Evolutionary conservation across 305 asterid genomes (phyloP).

Genomic region (Fraxinus ornus): DNA sequence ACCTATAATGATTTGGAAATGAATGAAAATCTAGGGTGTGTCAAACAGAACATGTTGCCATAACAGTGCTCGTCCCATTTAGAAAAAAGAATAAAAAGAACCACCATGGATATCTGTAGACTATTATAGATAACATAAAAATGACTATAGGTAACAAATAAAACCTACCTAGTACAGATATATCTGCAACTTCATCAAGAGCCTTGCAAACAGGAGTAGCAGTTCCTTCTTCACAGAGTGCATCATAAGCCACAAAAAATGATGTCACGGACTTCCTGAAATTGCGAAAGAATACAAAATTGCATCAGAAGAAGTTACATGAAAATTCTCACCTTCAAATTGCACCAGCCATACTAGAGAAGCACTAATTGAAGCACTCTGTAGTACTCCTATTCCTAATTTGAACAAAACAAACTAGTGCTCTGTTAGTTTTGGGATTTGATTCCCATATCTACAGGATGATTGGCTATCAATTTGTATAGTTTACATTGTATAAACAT

Average conservation of each 20-base stretch:
- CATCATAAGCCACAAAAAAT: conserved; percentile 91
- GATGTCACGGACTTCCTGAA: conserved; percentile 91
- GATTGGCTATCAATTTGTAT: not conserved
- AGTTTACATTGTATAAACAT: not conserved
- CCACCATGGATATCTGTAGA: not conserved
- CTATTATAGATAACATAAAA: not conserved
- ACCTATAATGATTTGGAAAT: conserved; percentile 5
- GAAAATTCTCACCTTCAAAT: not conserved
- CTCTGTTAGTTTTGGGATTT: not conserved
- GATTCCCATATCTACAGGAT: not conserved
- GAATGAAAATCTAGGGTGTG: conserved; percentile 17
- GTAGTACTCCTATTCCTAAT: not conserved
- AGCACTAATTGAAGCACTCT: not conserved
- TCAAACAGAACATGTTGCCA: conserved; percentile 13
- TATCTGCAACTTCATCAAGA: conserved; percentile 90
- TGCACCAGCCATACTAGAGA: conserved; percentile 20
- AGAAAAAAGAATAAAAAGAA: not conserved
- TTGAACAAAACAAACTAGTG: not conserved
- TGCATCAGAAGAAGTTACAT: conserved; percentile 18
- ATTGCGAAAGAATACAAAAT: conserved; percentile 19
- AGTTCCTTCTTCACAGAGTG: conserved; percentile 97
- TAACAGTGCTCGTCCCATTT: not conserved
- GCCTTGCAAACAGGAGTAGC: conserved; percentile 87
- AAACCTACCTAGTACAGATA: conserved; percentile 76
- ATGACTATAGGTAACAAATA: not conserved